Evolutionary conservation across 176 grass and related monocot genomes (phyloP).

Genomic region (Aegilops tauschii): DNA sequence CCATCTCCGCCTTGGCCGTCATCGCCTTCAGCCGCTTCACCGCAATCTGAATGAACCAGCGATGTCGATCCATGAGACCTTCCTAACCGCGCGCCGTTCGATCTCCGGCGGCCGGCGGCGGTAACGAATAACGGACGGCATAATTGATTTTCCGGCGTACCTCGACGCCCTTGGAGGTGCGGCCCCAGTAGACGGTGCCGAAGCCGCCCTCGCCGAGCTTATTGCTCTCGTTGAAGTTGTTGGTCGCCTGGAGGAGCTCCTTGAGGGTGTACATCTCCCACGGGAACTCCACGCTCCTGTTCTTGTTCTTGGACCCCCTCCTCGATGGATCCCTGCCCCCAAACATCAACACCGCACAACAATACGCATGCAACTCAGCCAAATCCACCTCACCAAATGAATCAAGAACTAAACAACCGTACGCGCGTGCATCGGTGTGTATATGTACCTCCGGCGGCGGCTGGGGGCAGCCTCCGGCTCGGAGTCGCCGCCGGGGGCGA

Average conservation of each 20-base stretch:
- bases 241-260: conserved; percentile 60
- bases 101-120: neutral
- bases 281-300: conserved; percentile 48
- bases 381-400: neutral
- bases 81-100: neutral
- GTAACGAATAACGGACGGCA: neutral
- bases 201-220: conserved; percentile 80
- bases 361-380: neutral
- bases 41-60: conserved; percentile 35
- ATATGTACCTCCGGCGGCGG: conserved; percentile 25
- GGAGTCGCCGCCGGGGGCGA: conserved; percentile 20
- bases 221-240: conserved; percentile 65
- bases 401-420: neutral
- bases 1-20: conserved; percentile 74
- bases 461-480: conserved; percentile 13
- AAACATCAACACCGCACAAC: neutral
- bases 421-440: neutral
- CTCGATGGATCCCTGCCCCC: conserved; percentile 17
- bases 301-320: conserved; percentile 27
- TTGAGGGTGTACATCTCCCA: conserved; percentile 75
- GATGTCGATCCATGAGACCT: neutral
- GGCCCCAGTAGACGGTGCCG: conserved; percentile 67
- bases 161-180: conserved; percentile 56
- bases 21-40: conserved; percentile 74
- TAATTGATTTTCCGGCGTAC: neutral